Conservation (phyloP, 495 filamentous ascomycete species). For the Penicillium nucicola region DNA sequence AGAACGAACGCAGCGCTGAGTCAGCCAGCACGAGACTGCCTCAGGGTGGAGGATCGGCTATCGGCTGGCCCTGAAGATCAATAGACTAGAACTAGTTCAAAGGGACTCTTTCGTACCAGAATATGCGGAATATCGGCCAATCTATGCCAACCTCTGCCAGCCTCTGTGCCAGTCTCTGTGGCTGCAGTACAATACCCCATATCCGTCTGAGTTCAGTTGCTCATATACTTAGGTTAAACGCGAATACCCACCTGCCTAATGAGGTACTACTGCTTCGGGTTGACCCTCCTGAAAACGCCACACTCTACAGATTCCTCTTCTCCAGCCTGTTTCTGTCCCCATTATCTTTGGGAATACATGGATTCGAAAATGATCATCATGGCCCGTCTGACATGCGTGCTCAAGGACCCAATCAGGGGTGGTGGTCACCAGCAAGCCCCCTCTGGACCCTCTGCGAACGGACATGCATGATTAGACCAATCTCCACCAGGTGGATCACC, state of each 20-base stretch:
- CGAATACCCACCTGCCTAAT: constrained; percentile 30
- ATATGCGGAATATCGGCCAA: too few species aligned
- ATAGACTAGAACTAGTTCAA: too few species aligned
- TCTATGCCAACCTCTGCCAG: too few species aligned
- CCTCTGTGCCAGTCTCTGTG: too few species aligned
- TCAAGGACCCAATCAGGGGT: constrained; percentile 1
- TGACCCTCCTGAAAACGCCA: constrained; percentile 18
- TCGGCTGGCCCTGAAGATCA: constrained; percentile 31
- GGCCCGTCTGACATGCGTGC: constrained; percentile 25
- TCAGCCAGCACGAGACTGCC: neutral
- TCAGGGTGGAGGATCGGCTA: constrained; percentile 19
- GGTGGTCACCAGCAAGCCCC: too few species aligned
- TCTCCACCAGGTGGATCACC: neutral
- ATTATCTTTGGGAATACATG: neutral
- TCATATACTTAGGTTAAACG: constrained; percentile 7
- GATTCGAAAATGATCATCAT: constrained; percentile 20
- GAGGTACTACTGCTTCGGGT: constrained; percentile 13
- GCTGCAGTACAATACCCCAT: too few species aligned
- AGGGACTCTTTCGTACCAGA: too few species aligned
- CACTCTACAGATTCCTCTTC: neutral
- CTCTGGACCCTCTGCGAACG: too few species aligned
- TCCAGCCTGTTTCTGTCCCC: neutral
- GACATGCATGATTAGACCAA: too few species aligned
- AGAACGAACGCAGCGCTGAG: constrained; percentile 20
- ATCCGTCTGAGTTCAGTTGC: too few species aligned